Evolutionary conservation across 208 protist genomes (phyloP).

Genomic region (Trypanosoma lewisi): DNA sequence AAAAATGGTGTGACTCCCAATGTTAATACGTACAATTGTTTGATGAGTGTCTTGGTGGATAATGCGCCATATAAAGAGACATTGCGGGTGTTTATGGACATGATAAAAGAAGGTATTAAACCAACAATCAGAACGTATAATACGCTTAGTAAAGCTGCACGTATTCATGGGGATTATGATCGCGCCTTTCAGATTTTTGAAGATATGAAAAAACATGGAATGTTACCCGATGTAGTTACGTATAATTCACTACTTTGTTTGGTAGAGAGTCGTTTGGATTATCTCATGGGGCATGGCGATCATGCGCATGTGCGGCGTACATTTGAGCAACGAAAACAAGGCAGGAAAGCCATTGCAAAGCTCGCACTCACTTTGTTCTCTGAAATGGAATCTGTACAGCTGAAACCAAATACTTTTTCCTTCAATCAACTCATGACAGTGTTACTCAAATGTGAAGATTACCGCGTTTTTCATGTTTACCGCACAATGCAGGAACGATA

Average conservation of each 20-base stretch:
- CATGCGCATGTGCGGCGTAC: constrained; percentile 43
- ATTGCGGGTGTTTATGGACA: constrained; percentile 71
- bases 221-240: constrained; percentile 83
- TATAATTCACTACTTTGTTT: constrained; percentile 89
- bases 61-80: constrained; percentile 83
- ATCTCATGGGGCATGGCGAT: constrained; percentile 54
- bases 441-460: constrained; percentile 60
- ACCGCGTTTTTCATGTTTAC: constrained; percentile 73
- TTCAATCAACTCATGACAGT: constrained; percentile 80
- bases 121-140: constrained; percentile 88
- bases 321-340: constrained; percentile 59
- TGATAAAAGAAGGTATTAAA: constrained; percentile 45
- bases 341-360: constrained; percentile 56
- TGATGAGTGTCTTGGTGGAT: constrained; percentile 86
- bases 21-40: constrained; percentile 91
- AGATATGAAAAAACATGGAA: constrained; percentile 87
- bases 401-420: constrained; percentile 86
- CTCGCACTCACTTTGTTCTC: constrained; percentile 65
- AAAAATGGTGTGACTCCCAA: constrained; percentile 55
- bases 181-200: constrained; percentile 88
- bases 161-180: constrained; percentile 80
- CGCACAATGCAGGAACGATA: constrained; percentile 17
- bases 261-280: constrained; percentile 80
- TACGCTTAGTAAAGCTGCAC: constrained; percentile 78
- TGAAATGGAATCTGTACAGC: constrained; percentile 75